A percentile compares a stretch with the other conserved stretches of the same genome.
Evolutionary conservation across 75 land plant species (phyloP).

Genomic region (Chamaecyparis obtusa): DNA sequence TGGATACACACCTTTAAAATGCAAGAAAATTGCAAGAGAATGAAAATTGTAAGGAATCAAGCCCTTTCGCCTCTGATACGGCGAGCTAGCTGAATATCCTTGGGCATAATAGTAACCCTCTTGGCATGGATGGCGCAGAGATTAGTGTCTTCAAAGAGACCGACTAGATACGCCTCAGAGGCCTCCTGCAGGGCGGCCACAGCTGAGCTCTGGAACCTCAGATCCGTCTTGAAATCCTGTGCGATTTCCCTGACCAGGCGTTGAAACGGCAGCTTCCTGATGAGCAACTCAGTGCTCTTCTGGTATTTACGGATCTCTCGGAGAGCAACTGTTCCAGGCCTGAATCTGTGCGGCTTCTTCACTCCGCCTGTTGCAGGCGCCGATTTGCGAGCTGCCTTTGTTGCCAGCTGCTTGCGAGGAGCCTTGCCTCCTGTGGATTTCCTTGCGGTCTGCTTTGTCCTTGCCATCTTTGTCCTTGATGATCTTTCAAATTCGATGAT

Average conservation of each 20-base stretch:
- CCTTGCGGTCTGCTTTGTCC: slow-evolving; percentile 21
- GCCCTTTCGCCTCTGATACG: slow-evolving; percentile 7
- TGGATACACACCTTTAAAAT: neutral
- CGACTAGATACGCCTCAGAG: slow-evolving; percentile 25
- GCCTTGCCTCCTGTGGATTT: slow-evolving; percentile 13
- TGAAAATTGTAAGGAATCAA: neutral
- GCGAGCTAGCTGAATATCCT: slow-evolving; percentile 16
- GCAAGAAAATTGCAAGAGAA: neutral
- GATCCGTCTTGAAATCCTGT: slow-evolving; percentile 21
- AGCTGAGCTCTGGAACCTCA: slow-evolving; percentile 21
- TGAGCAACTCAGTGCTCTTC: slow-evolving; percentile 35
- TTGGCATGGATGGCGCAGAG: slow-evolving; percentile 23
- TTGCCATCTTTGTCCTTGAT: neutral
- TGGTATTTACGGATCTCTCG: slow-evolving; percentile 33
- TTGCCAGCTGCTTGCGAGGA: slow-evolving; percentile 11
- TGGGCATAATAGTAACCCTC: slow-evolving; percentile 22
- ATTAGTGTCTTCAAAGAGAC: slow-evolving; percentile 25
- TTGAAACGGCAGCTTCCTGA: slow-evolving; percentile 35
- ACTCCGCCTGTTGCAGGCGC: slow-evolving; percentile 23
- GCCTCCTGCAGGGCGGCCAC: slow-evolving; percentile 31
- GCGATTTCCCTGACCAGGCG: slow-evolving; percentile 23
- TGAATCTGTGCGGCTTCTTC: slow-evolving; percentile 31
- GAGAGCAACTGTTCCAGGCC: slow-evolving; percentile 16
- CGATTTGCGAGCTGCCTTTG: slow-evolving; percentile 33
- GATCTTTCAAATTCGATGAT: neutral